Percentiles rank a stretch among this genome's conserved stretches.
Conservation (phyloP, 2,329 filamentous ascomycete species). For the Beauveria caledonica region DNA sequence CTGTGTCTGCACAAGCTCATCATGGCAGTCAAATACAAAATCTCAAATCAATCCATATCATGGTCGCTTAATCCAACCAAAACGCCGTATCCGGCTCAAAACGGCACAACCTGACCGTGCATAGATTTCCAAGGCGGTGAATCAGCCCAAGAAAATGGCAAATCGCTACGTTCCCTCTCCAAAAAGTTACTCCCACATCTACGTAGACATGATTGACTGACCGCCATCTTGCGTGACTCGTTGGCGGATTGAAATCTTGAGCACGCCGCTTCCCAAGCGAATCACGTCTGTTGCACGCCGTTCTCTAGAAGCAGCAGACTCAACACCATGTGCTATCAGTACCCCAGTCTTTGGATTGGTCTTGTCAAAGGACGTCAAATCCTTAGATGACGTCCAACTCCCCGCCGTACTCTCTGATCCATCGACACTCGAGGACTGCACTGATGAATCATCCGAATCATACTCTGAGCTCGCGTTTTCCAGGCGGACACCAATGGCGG, state of each 20-base stretch:
- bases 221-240: conserved; percentile 39
- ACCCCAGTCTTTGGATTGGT: neutral
- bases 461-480: neutral
- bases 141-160: too few species aligned
- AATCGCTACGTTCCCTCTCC: neutral
- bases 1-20: too few species aligned
- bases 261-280: conserved; percentile 28
- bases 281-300: neutral
- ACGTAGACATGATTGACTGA: conserved; percentile 34
- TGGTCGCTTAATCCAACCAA: too few species aligned
- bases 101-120: too few species aligned
- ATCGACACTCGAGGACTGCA: neutral
- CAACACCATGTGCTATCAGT: neutral
- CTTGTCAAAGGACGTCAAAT: neutral
- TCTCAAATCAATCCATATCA: too few species aligned
- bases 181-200: neutral
- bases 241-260: conserved; percentile 33
- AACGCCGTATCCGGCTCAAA: too few species aligned
- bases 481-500: conserved; percentile 25
- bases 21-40: too few species aligned
- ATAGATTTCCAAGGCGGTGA: too few species aligned
- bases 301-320: neutral
- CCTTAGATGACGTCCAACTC: neutral
- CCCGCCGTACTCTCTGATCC: neutral
- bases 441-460: neutral